Evolutionary conservation across 495 filamentous ascomycete species (phyloP).

Genomic region (Xylaria telfairii): DNA sequence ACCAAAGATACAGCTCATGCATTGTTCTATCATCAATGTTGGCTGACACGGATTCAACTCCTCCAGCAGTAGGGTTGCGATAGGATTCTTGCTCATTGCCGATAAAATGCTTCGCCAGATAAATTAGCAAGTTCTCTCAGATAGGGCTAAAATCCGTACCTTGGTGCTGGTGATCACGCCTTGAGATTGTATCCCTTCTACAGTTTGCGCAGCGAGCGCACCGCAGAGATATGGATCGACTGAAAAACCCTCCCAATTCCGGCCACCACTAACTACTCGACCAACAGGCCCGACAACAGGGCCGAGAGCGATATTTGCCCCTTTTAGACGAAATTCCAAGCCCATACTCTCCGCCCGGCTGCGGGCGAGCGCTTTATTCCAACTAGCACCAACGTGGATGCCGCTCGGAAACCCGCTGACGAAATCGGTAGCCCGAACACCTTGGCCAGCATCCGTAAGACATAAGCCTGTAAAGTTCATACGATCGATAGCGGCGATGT

Average conservation of each 20-base stretch:
- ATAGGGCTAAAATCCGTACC: slow-evolving; percentile 28
- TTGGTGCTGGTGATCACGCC: slow-evolving; percentile 46
- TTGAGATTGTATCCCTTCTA: slow-evolving; percentile 46
- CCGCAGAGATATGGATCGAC: slow-evolving; percentile 43
- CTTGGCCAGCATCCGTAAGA: slow-evolving; percentile 58
- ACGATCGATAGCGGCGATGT: slow-evolving; percentile 45
- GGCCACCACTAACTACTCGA: slow-evolving; percentile 45
- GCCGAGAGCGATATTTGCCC: slow-evolving; percentile 62
- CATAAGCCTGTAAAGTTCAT: slow-evolving; percentile 58
- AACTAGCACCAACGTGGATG: slow-evolving; percentile 50
- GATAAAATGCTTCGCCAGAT: slow-evolving; percentile 53
- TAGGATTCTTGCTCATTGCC: slow-evolving; percentile 61
- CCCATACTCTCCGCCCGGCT: slow-evolving; percentile 49
- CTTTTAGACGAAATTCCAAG: slow-evolving; percentile 52
- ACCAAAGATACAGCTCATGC: slow-evolving; percentile 67
- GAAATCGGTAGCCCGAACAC: slow-evolving; percentile 55
- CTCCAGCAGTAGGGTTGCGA: slow-evolving; percentile 44
- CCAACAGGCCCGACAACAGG: slow-evolving; percentile 58
- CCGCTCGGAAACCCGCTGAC: slow-evolving; percentile 52
- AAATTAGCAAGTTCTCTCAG: slow-evolving; percentile 27
- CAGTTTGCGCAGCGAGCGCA: slow-evolving; percentile 35
- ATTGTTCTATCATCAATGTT: slow-evolving; percentile 62
- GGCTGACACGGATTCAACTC: slow-evolving; percentile 49
- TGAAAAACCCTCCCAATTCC: slow-evolving; percentile 52
- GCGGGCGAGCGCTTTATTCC: slow-evolving; percentile 51